These are phyloP conservation scores for Penicillium aurantiogriseum DNA, from an alignment of 2,329 filamentous ascomycete species.

Conservation along the genomic window DNA sequence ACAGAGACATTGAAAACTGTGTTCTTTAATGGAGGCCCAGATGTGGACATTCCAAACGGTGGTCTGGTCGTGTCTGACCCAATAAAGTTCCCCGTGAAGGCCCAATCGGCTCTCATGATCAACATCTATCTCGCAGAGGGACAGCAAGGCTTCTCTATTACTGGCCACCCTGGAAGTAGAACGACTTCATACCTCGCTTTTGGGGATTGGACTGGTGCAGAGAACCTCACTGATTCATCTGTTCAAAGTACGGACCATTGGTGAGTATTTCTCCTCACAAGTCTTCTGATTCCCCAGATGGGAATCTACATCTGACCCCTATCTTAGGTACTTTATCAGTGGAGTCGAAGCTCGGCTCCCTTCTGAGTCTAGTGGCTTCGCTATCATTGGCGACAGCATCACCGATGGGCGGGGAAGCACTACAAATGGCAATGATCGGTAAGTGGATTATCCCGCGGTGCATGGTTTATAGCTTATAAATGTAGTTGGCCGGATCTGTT, in stretches of 20 bases:
- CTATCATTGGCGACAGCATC: slow-evolving; percentile 64
- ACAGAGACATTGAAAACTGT: slow-evolving; percentile 52
- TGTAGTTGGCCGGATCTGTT: slow-evolving; percentile 58
- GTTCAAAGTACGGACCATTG: slow-evolving; percentile 45
- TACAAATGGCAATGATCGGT: slow-evolving; percentile 58
- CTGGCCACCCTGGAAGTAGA: slow-evolving; percentile 63
- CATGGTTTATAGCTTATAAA: neutral
- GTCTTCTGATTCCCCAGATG: neutral
- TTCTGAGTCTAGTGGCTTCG: slow-evolving; percentile 44
- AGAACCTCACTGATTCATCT: slow-evolving; percentile 44
- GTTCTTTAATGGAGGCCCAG: slow-evolving; percentile 57
- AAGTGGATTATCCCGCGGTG: neutral
- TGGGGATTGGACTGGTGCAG: slow-evolving; percentile 56
- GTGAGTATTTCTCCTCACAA: slow-evolving; percentile 21
- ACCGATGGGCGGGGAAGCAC: slow-evolving; percentile 63
- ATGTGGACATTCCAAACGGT: slow-evolving; percentile 55
- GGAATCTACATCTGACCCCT: slow-evolving; percentile 21
- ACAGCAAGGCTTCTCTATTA: slow-evolving; percentile 58
- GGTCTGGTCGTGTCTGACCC: slow-evolving; percentile 62
- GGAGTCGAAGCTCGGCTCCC: slow-evolving; percentile 57
- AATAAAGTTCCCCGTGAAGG: slow-evolving; percentile 53
- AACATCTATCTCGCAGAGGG: slow-evolving; percentile 59
- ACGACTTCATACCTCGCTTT: slow-evolving; percentile 60
- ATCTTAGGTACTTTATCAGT: slow-evolving; percentile 58
- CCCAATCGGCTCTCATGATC: slow-evolving; percentile 56